Evolutionary conservation across 192 early-diverging fungal genomes (phyloP), one percentile per base, ranked within the genome.

Genomic region (Phycomyces blakesleeanus): DNA sequence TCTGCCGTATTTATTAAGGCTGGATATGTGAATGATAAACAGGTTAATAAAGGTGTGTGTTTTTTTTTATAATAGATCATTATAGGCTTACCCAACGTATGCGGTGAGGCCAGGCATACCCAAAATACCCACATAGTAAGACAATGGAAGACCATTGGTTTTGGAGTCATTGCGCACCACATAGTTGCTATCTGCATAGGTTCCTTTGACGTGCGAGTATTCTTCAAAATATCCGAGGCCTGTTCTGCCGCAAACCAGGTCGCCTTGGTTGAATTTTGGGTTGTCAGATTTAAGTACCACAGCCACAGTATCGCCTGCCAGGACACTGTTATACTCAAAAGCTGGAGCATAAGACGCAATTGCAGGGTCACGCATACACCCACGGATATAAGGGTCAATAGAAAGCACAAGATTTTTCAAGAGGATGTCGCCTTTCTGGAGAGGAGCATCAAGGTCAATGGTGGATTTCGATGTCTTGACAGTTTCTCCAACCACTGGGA

Each of bases 21-120:
- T 41, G 24, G 44, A 51, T 20, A 71, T 69, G 8, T 62, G 49
- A 26, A 63, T 76, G 16, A 66, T 40, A 14, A 64, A 66, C 41
- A 18, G 12, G 4, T 63, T 20, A 10, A 25, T 5, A 12, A 3
- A 24, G 7, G 3, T 54, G 14, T 54, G 5, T 27, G 3, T 25
- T 54, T 54, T 27, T 3, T 25, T 14, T 22, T 34, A 7, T 34
- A 7, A 34, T 34, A 34, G 7, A 34, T 34, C 2, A 34, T 10
- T 39, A 12, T 5, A 49, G 37, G 56, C 54, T 55, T 50, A 56
- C 53, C 59, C 85, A 29, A 75, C 65, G 57, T 90, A 92, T 0
- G 91, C 92, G 5, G 92, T 94, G 42, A 85, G 76, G 25, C 88
- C 85, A 26, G 92, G 85, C 89, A 93, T 93, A 25, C 92, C 89